Evolutionary conservation across 2,329 filamentous ascomycete species (phyloP), one percentile per base, ranked within the genome.

Genomic region (Penicillium sp.): DNA sequence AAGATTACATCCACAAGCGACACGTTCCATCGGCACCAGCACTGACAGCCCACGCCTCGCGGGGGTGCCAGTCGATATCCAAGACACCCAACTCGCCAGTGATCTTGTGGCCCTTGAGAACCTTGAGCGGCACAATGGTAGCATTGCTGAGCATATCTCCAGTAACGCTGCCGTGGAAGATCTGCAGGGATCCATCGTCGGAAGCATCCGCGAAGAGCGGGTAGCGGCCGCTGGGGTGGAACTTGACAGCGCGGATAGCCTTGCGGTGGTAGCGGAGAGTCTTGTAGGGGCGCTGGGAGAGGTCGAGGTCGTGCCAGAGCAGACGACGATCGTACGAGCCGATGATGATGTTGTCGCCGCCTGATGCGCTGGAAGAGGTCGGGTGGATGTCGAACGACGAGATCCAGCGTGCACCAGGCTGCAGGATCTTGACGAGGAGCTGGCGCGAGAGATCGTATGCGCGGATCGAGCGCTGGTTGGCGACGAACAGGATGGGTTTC

Each of bases 151-250:
- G 91, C 73, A 96, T 81, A 73, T 99, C 94, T 60, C 88, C 91
- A 31, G 96, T 92, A 29, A 97, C 93, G 77, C 93, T 96, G 56
- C 92, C 93, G 73, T 97, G 93, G 85, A 97, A 97, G 53, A 99
- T 90, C 75, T 99, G 94, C 64, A 97, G 79, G 21, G 89, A 91
- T 29, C 94, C 94, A 74, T 99, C 94, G 73, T 99, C 96, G 73
- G 90, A 94, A 21, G 91, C 92, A 73, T 97, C 93, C 0, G 93
- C 94, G 70, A 99, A 97, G 36, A 99, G 82, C 19, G 94, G 93
- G 61, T 87, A 85, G 9, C 84, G 82, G n/a, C 81, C 81, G 59
- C 87, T 86, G 57, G 87, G 87, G 77, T 99, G 96, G 77, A 90
- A 99, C 66, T 86, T 88, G 55, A 97, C 94, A 13, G 89, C 86